Percentiles rank a stretch among this genome's conserved stretches.
phyloP scores from a whole-genome alignment of 2,329 filamentous ascomycete genomes.

The Paramyrothecium roridum region DNA sequence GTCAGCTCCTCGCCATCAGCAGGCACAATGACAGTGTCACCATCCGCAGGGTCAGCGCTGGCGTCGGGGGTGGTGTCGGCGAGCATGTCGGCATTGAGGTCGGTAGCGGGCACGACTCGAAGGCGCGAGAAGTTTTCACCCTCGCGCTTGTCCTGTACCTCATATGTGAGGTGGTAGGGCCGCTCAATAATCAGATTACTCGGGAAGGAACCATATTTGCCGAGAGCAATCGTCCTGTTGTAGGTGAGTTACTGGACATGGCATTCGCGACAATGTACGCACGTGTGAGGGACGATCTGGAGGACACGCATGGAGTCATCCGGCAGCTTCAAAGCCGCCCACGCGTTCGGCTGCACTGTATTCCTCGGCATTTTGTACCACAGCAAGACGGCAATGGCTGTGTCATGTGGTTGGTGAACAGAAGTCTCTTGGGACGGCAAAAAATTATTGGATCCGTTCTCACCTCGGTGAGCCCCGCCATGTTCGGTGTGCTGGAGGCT shows the following conservation, averaged over 20 bases:
- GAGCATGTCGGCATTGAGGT: constrained; percentile 80
- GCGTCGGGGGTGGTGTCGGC: constrained; percentile 36
- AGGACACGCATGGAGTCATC: constrained; percentile 56
- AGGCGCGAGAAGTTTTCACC: constrained; percentile 65
- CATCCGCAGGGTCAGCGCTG: constrained; percentile 34
- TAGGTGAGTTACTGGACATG: constrained; percentile 15
- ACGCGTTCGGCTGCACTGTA: constrained; percentile 50
- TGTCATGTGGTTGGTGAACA: neutral
- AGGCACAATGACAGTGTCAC: constrained; percentile 34
- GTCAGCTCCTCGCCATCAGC: constrained; percentile 38
- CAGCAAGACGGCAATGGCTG: neutral
- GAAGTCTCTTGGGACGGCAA: constrained; percentile 4
- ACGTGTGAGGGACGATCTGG: constrained; percentile 61
- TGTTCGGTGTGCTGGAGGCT: constrained; percentile 4
- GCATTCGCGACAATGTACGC: constrained; percentile 13
- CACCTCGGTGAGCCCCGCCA: constrained; percentile 28
- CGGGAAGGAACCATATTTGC: constrained; percentile 90
- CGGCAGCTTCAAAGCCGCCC: constrained; percentile 58
- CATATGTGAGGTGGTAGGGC: constrained; percentile 88
- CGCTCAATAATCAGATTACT: constrained; percentile 88
- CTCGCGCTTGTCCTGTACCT: constrained; percentile 70
- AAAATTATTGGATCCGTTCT: constrained; percentile 17
- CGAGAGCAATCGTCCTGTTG: constrained; percentile 75
- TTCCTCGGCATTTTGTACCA: constrained; percentile 24
- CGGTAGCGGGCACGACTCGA: constrained; percentile 74